phyloP scores from a whole-genome alignment of 805 yeast genomes.

The Scheffersomyces stipitis region DNA sequence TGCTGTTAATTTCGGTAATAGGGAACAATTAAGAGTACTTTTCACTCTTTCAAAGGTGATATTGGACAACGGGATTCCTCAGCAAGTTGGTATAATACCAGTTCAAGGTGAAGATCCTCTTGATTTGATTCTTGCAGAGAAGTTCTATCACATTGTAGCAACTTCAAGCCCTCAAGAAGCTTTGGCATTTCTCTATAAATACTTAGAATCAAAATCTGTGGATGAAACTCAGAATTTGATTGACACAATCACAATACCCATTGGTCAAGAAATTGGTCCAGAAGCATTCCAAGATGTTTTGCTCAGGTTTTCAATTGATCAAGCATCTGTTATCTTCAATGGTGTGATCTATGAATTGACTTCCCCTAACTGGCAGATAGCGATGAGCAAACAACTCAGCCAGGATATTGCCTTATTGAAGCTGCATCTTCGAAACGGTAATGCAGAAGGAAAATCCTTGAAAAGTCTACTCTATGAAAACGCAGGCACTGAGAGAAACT shows the following conservation, averaged over 20 bases:
- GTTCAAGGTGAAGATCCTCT: slow-evolving; percentile 30
- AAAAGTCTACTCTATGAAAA: slow-evolving; percentile 43
- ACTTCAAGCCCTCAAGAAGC: slow-evolving; percentile 33
- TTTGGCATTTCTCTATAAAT: slow-evolving; percentile 39
- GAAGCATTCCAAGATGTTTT: slow-evolving; percentile 21
- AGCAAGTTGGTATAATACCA: slow-evolving; percentile 85
- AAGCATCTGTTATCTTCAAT: slow-evolving; percentile 62
- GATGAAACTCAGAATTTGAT: slow-evolving; percentile 26
- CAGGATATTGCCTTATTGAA: slow-evolving; percentile 49
- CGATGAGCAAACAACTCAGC: slow-evolving; percentile 51
- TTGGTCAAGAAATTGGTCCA: slow-evolving; percentile 15
- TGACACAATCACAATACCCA: slow-evolving; percentile 14
- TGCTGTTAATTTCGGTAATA: slow-evolving; percentile 58
- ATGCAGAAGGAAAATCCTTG: slow-evolving; percentile 25
- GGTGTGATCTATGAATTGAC: slow-evolving; percentile 64
- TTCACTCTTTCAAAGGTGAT: slow-evolving; percentile 50
- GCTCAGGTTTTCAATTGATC: slow-evolving; percentile 32
- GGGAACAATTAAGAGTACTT: slow-evolving; percentile 50
- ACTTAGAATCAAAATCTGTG: slow-evolving; percentile 23
- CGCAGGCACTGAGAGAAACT: slow-evolving; percentile 47
- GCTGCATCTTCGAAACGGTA: slow-evolving; percentile 21
- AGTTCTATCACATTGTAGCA: slow-evolving; percentile 33
- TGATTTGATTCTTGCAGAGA: slow-evolving; percentile 29
- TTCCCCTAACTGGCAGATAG: slow-evolving; percentile 52
- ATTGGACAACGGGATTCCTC: slow-evolving; percentile 62